Evolutionary conservation across 495 filamentous ascomycete species (phyloP), one percentile per base, ranked within the genome.

Genomic region (Neurospora sp.): DNA sequence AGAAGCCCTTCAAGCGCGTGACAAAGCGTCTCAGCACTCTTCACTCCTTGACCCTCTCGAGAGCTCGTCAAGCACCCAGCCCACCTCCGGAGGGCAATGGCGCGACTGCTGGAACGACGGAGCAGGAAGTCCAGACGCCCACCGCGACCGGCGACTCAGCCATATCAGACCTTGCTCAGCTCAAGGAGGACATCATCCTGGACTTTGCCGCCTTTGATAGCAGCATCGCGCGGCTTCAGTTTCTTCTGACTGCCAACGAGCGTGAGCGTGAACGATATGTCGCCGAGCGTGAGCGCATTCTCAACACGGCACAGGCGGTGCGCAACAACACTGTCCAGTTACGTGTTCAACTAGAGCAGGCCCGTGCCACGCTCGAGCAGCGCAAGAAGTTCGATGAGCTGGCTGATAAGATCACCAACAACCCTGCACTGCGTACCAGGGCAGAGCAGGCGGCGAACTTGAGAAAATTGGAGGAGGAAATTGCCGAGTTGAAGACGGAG

Each of bases 181-280:
- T 92, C 76, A 89, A 89, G 44, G 91, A 96, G 76, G 95, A 98
- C 76, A 88, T 95, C 18, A 88, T 92, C 1, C 88, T 97, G 69
- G 96, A 99, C 83, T 96, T 98, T 77, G 91, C 92, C 22, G 90
- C 92, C 45, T 94, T 98, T 79, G 93, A 97, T 81, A 91, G 88
- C 79, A 92, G 89, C 80, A 91, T 98, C 75, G 88, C 91, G 38
- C 93, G 96, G 70, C 91, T 97, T 44, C 96, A 98, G 76, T 91
- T 97, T 77, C 88, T 97, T 3, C 85, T 90, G 22, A 91, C 87
- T 3, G 96, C 92, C 78, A 97, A 98, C 81, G 87, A 87, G 71
- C 87, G 87, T 61, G 96, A 99, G 81, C 90, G 97, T 27, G 89
- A 93, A 76, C 90, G 94, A 5, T 99, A 98, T 80, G 91, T 89